Evolutionary conservation across 495 filamentous ascomycete species (phyloP).

Genomic region (Neurospora sp.): DNA sequence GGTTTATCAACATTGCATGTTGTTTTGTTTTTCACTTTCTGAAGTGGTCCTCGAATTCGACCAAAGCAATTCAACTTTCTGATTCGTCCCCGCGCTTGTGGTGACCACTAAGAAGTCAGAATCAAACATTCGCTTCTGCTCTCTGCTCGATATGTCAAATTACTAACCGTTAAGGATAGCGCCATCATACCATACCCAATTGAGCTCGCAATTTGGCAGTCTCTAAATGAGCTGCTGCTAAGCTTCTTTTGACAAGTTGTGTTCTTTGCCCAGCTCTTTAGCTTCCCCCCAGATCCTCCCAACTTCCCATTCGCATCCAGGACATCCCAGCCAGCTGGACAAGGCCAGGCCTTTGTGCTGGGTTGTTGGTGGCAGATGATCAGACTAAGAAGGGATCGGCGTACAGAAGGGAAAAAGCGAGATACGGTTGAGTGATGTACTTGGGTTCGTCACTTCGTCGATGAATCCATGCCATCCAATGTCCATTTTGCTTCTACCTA

Average conservation of each 20-base stretch:
- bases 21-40: not conserved
- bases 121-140: not conserved
- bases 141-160: not conserved
- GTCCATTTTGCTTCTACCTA: not conserved
- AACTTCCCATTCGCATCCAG: not conserved
- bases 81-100: not conserved
- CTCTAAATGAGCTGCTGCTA: not conserved
- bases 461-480: not conserved
- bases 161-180: not conserved
- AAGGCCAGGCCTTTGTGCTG: not conserved
- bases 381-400: not conserved
- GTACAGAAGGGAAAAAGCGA: not conserved
- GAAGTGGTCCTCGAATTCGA: not conserved
- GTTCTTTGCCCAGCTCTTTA: not conserved
- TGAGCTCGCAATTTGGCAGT: not conserved
- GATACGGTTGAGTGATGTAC: not conserved
- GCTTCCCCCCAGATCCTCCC: not conserved
- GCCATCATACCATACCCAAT: not conserved
- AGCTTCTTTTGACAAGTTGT: not conserved
- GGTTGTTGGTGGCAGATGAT: not conserved
- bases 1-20: not conserved
- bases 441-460: not conserved
- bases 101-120: not conserved
- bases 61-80: not conserved
- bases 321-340: not conserved